A percentile compares a stretch with the other conserved stretches of the same genome.
Evolutionary conservation across 2,329 filamentous ascomycete species (phyloP).

Genomic region (Colletotrichum lindemuthianum): DNA sequence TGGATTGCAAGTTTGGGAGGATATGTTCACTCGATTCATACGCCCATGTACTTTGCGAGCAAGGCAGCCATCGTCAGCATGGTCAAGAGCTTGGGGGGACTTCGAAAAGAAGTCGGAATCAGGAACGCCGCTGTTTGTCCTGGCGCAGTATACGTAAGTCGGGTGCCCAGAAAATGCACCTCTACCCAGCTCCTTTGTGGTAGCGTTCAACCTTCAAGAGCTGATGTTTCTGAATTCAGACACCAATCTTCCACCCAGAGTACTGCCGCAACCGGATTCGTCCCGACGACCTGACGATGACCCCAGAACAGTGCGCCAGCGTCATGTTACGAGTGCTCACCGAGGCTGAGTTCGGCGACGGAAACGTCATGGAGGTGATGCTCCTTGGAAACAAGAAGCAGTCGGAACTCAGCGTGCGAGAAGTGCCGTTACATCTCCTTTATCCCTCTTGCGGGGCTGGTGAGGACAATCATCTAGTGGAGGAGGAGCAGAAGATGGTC

Average conservation of each 20-base stretch:
- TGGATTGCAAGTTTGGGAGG: conserved; percentile 42
- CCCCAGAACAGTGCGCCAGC: not conserved
- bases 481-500: conserved; percentile 15
- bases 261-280: conserved; percentile 4
- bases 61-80: conserved; percentile 40
- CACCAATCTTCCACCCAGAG: conserved; percentile 12
- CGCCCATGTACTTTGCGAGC: conserved; percentile 44
- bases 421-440: conserved; percentile 3
- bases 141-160: not conserved
- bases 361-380: conserved; percentile 37
- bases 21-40: conserved; percentile 43
- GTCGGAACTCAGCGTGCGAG: not conserved
- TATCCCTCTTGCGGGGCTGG: conserved; percentile 13
- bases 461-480: conserved; percentile 1
- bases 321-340: conserved; percentile 31
- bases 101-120: conserved; percentile 3
- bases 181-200: not conserved
- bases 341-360: conserved; percentile 37
- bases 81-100: not conserved
- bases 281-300: conserved; percentile 2
- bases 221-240: not conserved
- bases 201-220: not conserved
- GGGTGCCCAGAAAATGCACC: not conserved
- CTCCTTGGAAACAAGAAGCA: conserved; percentile 26
- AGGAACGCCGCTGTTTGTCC: conserved; percentile 12